Evolutionary conservation across 345 rosid species (phyloP).

Genomic region (Lepidium sativum): DNA sequence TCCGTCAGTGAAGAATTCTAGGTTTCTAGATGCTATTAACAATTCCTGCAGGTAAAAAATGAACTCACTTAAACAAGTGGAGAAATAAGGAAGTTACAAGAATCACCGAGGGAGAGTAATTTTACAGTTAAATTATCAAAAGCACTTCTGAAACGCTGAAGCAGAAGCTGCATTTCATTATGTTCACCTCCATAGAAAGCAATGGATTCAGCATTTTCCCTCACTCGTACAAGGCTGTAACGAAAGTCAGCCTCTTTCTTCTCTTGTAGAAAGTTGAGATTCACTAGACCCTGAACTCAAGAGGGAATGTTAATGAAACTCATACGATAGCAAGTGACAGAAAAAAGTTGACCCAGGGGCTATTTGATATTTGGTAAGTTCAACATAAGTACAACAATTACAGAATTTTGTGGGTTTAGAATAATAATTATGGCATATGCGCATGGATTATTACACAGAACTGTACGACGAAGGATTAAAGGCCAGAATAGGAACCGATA

Average conservation of each 20-base stretch:
- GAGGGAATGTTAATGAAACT: slow-evolving; percentile 1
- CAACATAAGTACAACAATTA: not conserved
- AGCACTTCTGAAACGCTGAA: slow-evolving; percentile 86
- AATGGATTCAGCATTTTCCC: slow-evolving; percentile 96
- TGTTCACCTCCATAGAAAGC: slow-evolving; percentile 95
- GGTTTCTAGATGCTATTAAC: slow-evolving; percentile 88
- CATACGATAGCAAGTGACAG: not conserved
- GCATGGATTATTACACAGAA: not conserved
- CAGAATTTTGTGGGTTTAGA: not conserved
- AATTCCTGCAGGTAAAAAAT: slow-evolving; percentile 50
- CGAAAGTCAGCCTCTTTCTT: slow-evolving; percentile 98
- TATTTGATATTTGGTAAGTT: not conserved
- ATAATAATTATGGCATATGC: not conserved
- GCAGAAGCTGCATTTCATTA: slow-evolving; percentile 74
- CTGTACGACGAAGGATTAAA: not conserved
- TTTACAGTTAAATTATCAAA: slow-evolving; percentile 72
- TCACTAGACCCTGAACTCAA: slow-evolving; percentile 62
- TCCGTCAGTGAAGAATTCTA: slow-evolving; percentile 93
- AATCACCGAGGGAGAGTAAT: not conserved
- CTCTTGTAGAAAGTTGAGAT: slow-evolving; percentile 93
- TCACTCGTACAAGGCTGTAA: slow-evolving; percentile 88
- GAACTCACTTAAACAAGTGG: slow-evolving; percentile 6
- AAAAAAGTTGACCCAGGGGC: not conserved
- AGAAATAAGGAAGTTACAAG: not conserved
- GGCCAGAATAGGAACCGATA: not conserved